phyloP scores from a whole-genome alignment of 108 stramenopile species.

The Fistulifera pelliculosa region DNA sequence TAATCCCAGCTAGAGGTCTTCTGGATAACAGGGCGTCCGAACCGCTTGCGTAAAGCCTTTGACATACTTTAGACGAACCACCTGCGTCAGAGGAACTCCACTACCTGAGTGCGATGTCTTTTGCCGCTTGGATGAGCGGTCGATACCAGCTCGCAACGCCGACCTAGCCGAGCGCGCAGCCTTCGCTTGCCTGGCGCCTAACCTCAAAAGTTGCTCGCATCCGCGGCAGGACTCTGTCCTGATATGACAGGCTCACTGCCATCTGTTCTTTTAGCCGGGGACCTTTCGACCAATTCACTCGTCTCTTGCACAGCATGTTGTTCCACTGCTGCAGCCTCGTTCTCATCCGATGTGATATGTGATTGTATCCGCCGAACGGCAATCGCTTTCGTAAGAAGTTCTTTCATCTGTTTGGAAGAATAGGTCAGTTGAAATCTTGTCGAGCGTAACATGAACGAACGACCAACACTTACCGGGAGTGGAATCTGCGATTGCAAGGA shows the following conservation, averaged over 20 bases:
- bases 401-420: conserved; percentile 1
- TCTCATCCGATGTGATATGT: no score
- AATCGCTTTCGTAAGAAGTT: no score
- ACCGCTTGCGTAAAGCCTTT: conserved; percentile 83
- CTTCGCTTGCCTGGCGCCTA: conserved; percentile 54
- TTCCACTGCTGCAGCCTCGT: no score
- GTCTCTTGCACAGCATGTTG: no score
- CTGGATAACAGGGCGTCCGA: conserved; percentile 46
- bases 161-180: conserved; percentile 44
- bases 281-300: no score
- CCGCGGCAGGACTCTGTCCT: no score
- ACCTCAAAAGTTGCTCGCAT: conserved; percentile 46
- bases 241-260: no score
- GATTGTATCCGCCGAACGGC: no score
- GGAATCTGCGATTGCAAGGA: no score
- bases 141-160: conserved; percentile 55
- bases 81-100: conserved; percentile 50
- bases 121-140: conserved; percentile 30
- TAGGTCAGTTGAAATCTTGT: not conserved
- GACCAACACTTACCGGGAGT: not conserved
- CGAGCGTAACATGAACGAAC: not conserved
- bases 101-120: conserved; percentile 66
- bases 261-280: no score
- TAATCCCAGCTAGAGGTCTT: conserved; percentile 46
- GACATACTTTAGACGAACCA: conserved; percentile 70